phyloP scores from a whole-genome alignment of 352 stramenopile genomes.

The Globisporangium splendens region DNA sequence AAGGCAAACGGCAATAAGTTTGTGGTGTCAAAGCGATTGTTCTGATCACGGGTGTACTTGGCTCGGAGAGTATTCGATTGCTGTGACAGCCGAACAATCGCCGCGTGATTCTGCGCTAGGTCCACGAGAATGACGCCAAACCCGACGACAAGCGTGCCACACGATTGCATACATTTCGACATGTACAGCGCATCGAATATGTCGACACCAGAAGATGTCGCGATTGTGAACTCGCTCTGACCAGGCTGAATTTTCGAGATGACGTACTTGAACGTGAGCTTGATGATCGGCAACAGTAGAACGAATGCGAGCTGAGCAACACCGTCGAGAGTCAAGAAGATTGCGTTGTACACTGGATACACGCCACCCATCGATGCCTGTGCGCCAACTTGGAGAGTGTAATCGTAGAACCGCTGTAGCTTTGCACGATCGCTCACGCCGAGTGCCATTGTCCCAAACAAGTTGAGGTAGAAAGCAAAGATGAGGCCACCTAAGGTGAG shows the following conservation, averaged over 20 bases:
- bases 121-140: not conserved
- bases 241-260: not conserved
- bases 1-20: no score
- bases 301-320: constrained; percentile 1
- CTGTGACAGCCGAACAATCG: not conserved
- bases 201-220: constrained; percentile 12
- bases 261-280: constrained; percentile 1
- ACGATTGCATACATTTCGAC: constrained; percentile 15
- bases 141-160: not conserved
- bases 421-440: not conserved
- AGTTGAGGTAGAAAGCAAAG: not conserved
- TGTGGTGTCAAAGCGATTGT: no score
- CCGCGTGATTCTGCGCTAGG: not conserved
- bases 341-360: not conserved
- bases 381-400: not conserved
- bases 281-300: constrained; percentile 1
- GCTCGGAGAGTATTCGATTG: not conserved
- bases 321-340: not conserved
- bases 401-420: not conserved
- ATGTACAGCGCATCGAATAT: constrained; percentile 30
- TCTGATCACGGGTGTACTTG: no score
- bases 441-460: not conserved
- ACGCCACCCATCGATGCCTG: not conserved
- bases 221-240: not conserved
- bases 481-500: not conserved